Evolutionary conservation across 2,329 filamentous ascomycete species (phyloP), one percentile per base, ranked within the genome.

Genomic region (Neofusicoccum parvum): DNA sequence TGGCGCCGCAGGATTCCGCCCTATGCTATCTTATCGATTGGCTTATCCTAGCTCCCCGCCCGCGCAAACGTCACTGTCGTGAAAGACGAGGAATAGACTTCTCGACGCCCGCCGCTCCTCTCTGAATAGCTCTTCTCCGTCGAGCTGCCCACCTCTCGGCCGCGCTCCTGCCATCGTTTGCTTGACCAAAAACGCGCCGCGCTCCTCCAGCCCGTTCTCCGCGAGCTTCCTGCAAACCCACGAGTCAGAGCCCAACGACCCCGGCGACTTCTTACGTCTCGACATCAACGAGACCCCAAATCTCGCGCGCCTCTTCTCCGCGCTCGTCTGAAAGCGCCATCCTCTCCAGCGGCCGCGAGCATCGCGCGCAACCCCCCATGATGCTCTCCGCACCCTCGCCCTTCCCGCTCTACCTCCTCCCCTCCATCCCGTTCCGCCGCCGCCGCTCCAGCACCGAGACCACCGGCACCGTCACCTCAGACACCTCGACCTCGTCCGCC

Each of bases 391-490:
- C 65, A 20, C 41, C 66, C 54, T 62, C 67, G 9, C 70, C 71
- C 3, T 78, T 79, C 67, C 76, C 76, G 2, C 71, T 77, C 66
- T 79, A 77, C 70, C 74, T 79, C 51, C 69, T 79, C 66, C 75
- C 76, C 11, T 72, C 69, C 68, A 70, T 76, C 49, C 72, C 65
- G 45, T 67, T 75, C 66, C 75, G 75, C 69, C 73, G 72, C 73
- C 80, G 80, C 43, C 75, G 80, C 50, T 79, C 80, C 65, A 77
- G 80, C 68, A 79, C 72, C 66, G 77, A 77, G 43, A 72, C 72
- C 62, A 71, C 75, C 56, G 74, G 73, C n/a, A 67, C 70, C 62
- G 71, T 73, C n/a, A 62, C 65, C 54, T 73, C 75, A 17, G 66
- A 71, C 36, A 62, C 72, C 3, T 69, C 72, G 14, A 70, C 71